Conservation (phyloP, 2,329 filamentous ascomycete genomes). For the Myriangium duriaei region DNA sequence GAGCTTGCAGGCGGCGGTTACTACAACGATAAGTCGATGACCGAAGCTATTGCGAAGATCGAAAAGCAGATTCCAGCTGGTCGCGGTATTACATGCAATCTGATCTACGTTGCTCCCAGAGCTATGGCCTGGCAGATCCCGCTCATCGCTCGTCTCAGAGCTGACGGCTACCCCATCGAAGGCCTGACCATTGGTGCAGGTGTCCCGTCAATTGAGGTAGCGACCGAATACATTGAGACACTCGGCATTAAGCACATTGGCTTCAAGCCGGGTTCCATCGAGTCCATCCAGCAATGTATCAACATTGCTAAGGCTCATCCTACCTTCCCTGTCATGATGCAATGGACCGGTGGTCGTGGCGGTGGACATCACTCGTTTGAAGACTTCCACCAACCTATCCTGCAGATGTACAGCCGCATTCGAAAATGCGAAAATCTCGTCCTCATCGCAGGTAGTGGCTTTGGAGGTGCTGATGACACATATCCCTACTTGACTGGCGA, state of each 20-base stretch:
- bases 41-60: slow-evolving; percentile 69
- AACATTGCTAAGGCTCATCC: slow-evolving; percentile 93
- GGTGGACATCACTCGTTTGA: slow-evolving; percentile 92
- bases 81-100: slow-evolving; percentile 76
- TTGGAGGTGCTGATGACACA: slow-evolving; percentile 79
- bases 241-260: slow-evolving; percentile 84
- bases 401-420: slow-evolving; percentile 84
- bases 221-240: slow-evolving; percentile 87
- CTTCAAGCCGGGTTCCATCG: slow-evolving; percentile 85
- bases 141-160: slow-evolving; percentile 62
- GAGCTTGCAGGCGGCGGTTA: slow-evolving; percentile 85
- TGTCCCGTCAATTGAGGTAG: slow-evolving; percentile 85
- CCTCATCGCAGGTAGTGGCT: slow-evolving; percentile 80
- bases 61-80: slow-evolving; percentile 73
- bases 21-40: slow-evolving; percentile 73
- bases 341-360: slow-evolving; percentile 90
- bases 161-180: slow-evolving; percentile 81
- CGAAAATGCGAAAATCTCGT: slow-evolving; percentile 78
- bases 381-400: slow-evolving; percentile 84
- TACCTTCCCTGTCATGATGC: slow-evolving; percentile 79
- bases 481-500: slow-evolving; percentile 83
- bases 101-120: slow-evolving; percentile 82
- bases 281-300: slow-evolving; percentile 79
- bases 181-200: slow-evolving; percentile 86
- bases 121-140: slow-evolving; percentile 92